These are phyloP conservation scores for Solanum pinnatisectum DNA, from an alignment of 257 asterid species.

Conservation along the genomic window DNA sequence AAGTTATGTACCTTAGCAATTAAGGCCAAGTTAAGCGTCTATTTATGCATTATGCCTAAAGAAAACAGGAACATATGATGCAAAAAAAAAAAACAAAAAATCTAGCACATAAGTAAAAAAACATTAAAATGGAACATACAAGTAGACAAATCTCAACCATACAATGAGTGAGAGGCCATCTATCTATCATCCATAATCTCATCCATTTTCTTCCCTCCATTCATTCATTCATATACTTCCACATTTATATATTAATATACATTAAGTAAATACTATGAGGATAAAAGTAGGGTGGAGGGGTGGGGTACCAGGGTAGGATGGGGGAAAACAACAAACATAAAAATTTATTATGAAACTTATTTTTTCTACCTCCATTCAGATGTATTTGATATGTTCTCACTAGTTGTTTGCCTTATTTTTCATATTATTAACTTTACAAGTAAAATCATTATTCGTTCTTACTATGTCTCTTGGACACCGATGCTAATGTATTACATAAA, in stretches of 20 bases:
- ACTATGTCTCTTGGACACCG: not conserved
- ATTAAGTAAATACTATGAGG: too few relatives aligned
- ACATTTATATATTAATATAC: not conserved
- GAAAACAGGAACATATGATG: not conserved
- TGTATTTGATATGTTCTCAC: too few relatives aligned
- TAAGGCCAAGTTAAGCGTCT: not conserved
- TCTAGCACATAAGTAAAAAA: not conserved
- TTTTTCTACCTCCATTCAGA: not conserved
- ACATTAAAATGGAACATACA: not conserved
- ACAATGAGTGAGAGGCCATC: constrained; percentile 71
- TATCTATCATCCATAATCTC: constrained; percentile 44
- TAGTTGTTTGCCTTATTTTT: not conserved
- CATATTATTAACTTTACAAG: not conserved
- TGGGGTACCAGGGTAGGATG: not conserved
- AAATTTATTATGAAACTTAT: too few relatives aligned
- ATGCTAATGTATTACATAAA: not conserved
- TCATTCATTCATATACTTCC: constrained; percentile 3
- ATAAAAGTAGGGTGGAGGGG: not conserved
- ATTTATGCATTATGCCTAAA: not conserved
- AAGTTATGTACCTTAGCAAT: not conserved
- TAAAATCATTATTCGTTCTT: not conserved
- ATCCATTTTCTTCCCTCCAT: constrained; percentile 34
- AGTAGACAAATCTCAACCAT: constrained; percentile 46
- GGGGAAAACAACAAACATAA: not conserved
- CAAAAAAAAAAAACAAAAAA: not conserved